These are phyloP conservation scores for Trichoderma sp. DNA, from an alignment of 2,329 filamentous ascomycete species.

Conservation along the genomic window DNA sequence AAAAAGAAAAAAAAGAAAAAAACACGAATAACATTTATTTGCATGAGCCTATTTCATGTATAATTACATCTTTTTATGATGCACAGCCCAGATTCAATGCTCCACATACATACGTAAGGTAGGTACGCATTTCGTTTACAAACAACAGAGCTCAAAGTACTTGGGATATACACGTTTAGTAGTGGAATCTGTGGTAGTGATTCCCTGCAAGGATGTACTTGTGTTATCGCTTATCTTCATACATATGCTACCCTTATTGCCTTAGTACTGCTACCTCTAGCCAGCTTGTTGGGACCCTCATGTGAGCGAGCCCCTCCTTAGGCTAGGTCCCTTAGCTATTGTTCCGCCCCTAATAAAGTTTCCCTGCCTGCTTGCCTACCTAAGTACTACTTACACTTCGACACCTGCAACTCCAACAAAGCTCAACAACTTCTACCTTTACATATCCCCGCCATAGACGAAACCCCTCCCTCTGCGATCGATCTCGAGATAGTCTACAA, in stretches of 20 bases:
- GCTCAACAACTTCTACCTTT: background rate
- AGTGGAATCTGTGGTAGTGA: background rate
- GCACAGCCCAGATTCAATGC: background rate
- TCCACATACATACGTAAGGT: background rate
- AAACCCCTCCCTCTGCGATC: background rate
- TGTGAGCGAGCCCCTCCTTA: conserved; percentile 4
- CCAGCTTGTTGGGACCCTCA: background rate
- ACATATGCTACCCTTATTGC: background rate
- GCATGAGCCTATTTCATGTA: background rate
- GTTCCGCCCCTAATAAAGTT: background rate
- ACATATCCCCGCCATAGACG: background rate
- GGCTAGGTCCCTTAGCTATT: background rate
- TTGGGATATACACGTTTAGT: background rate
- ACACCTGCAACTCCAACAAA: background rate
- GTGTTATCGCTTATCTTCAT: conserved; percentile 11
- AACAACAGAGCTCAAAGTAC: background rate
- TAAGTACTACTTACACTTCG: background rate
- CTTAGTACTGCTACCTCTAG: background rate
- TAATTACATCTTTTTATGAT: background rate
- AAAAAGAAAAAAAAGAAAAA: background rate
- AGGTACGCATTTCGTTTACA: background rate
- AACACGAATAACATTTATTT: background rate
- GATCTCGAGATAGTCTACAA: conserved; percentile 36
- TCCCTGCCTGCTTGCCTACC: background rate
- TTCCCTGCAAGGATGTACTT: background rate